phyloP scores from a whole-genome alignment of 192 early-diverging fungal species.

The Obelidium mucronatum region DNA sequence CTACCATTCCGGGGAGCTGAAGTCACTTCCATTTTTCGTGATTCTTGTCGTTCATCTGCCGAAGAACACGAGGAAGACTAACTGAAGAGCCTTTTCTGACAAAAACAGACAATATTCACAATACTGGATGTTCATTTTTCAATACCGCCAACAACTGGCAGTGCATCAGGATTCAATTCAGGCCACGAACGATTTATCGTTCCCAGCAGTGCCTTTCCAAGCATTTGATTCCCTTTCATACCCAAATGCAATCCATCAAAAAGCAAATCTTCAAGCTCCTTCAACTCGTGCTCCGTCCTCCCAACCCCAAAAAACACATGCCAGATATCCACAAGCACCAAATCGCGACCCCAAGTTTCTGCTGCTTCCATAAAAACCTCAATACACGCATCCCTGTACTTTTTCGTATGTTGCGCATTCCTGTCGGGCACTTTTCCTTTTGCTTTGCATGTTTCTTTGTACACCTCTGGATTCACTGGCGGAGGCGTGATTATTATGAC shows the following conservation, averaged over 20 bases:
- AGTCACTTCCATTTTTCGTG: no score
- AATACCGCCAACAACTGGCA: no score
- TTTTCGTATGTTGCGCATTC: slow-evolving; percentile 13
- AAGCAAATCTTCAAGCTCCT: slow-evolving; percentile 20
- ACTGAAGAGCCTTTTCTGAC: no score
- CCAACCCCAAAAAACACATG: slow-evolving; percentile 30
- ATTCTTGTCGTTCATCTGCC: no score
- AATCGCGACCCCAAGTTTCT: slow-evolving; percentile 6
- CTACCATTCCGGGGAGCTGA: not conserved
- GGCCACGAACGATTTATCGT: slow-evolving; percentile 52
- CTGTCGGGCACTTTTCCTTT: slow-evolving; percentile 38
- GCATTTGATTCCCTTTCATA: slow-evolving; percentile 33
- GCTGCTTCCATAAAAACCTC: slow-evolving; percentile 27
- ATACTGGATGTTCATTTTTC: no score
- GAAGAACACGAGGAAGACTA: no score
- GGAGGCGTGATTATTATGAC: slow-evolving; percentile 79
- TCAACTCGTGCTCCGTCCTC: slow-evolving; percentile 18
- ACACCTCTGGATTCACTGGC: slow-evolving; percentile 61
- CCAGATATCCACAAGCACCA: slow-evolving; percentile 44
- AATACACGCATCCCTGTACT: slow-evolving; percentile 43
- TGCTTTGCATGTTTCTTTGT: slow-evolving; percentile 6
- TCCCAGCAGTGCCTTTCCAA: slow-evolving; percentile 40
- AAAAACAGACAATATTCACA: no score
- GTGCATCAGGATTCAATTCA: slow-evolving; percentile 40
- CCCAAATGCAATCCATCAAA: slow-evolving; percentile 48